Conservation (phyloP, 106 monocot genomes). For the Platanthera guangdongensis region DNA sequence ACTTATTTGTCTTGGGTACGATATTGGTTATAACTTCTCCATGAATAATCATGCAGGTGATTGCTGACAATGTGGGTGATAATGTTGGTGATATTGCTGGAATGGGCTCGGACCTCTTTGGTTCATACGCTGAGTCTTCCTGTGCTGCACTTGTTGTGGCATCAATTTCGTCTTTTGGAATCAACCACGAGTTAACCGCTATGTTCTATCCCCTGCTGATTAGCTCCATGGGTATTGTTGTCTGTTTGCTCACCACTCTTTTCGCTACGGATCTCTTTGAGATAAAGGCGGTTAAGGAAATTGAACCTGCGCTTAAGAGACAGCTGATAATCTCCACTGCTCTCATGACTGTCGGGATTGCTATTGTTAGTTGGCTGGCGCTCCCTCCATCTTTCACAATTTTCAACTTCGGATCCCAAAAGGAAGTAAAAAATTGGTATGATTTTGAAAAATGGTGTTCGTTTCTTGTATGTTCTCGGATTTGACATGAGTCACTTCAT, state of each 20-base stretch:
- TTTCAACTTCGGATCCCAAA: conserved; percentile 52
- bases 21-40: not conserved
- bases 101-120: conserved; percentile 76
- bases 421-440: conserved; percentile 75
- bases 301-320: conserved; percentile 67
- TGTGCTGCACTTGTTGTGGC: conserved; percentile 70
- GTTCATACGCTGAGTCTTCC: conserved; percentile 64
- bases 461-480: not conserved
- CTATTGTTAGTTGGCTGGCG: conserved; percentile 42
- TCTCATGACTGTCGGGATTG: conserved; percentile 78
- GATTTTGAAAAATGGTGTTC: not conserved
- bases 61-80: conserved; percentile 76
- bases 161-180: conserved; percentile 67
- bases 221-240: conserved; percentile 56
- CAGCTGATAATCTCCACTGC: conserved; percentile 75
- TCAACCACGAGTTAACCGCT: conserved; percentile 52
- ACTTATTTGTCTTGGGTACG: not conserved
- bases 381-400: conserved; percentile 63
- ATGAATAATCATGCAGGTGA: conserved; percentile 31
- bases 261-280: conserved; percentile 67
- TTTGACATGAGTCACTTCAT: not conserved
- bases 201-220: conserved; percentile 62
- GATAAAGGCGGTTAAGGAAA: conserved; percentile 58
- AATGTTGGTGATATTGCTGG: conserved; percentile 76
- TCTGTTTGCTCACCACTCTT: conserved; percentile 60